Percentiles rank a stretch among this genome's conserved stretches.
These are phyloP conservation scores for Coemansia pectinata DNA, from an alignment of 192 early-diverging fungal genomes.

Conservation along the genomic window DNA sequence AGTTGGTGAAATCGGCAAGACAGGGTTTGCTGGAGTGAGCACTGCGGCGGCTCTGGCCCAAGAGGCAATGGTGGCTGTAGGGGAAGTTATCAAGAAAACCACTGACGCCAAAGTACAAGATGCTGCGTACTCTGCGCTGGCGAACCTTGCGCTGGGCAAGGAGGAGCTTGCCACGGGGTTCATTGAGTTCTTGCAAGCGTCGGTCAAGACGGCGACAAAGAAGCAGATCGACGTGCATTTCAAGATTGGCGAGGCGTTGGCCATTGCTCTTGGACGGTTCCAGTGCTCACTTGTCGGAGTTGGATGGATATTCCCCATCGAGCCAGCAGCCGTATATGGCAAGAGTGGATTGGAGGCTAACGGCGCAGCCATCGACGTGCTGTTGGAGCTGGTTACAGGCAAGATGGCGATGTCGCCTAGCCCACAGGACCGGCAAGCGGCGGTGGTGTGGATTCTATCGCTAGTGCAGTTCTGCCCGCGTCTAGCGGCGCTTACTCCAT, in stretches of 20 bases:
- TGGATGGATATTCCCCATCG: constrained; percentile 34
- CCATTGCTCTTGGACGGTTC: constrained; percentile 41
- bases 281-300: constrained; percentile 28
- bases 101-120: constrained; percentile 85
- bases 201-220: constrained; percentile 62
- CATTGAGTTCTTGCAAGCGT: constrained; percentile 54
- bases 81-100: constrained; percentile 55
- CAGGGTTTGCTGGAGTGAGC: neutral
- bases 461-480: constrained; percentile 37
- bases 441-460: constrained; percentile 39
- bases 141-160: constrained; percentile 62
- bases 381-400: constrained; percentile 15
- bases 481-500: constrained; percentile 30
- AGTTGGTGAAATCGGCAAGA: constrained; percentile 68
- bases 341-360: constrained; percentile 20
- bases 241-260: constrained; percentile 79
- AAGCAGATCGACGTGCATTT: constrained; percentile 85
- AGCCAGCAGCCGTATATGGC: constrained; percentile 22
- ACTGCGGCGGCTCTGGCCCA: neutral
- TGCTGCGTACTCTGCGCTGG: constrained; percentile 64
- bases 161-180: constrained; percentile 27
- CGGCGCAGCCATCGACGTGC: constrained; percentile 6
- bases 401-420: constrained; percentile 30
- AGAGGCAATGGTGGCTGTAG: constrained; percentile 24
- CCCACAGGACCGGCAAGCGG: constrained; percentile 38